A percentile compares a stretch with the other conserved stretches of the same genome.
Conservation (phyloP, 352 stramenopile genomes). For the Hyaloperonospora arabidopsidis region DNA sequence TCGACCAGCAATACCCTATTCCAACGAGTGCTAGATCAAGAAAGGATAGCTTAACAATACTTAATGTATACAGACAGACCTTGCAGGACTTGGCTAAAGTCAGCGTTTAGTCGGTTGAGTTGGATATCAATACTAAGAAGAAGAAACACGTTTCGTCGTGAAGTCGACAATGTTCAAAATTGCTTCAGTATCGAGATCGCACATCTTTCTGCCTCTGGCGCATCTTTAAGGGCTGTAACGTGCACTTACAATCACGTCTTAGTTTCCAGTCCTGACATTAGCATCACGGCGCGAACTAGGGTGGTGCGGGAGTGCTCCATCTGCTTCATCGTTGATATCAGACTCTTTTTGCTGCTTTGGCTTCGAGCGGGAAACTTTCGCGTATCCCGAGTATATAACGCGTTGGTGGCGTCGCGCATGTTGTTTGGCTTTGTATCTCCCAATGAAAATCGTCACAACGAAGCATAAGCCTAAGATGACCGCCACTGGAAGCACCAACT, state of each 20-base stretch:
- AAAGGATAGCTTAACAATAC: too few species aligned
- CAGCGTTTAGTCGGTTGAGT: too few species aligned
- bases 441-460: constrained; percentile 21
- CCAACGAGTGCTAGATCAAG: too few species aligned
- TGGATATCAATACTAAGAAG: too few species aligned
- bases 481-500: constrained; percentile 26
- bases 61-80: too few species aligned
- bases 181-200: too few species aligned
- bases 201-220: neutral
- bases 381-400: constrained; percentile 30
- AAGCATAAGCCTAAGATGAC: constrained; percentile 25
- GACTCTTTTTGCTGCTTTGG: constrained; percentile 7
- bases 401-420: constrained; percentile 19
- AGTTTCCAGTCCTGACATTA: constrained; percentile 6
- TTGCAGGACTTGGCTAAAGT: too few species aligned
- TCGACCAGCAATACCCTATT: too few species aligned
- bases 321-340: neutral
- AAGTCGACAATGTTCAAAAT: too few species aligned
- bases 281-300: constrained; percentile 5
- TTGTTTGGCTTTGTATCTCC: constrained; percentile 14
- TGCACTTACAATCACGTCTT: neutral
- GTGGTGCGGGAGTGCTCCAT: constrained; percentile 1
- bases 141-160: too few species aligned
- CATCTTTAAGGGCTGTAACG: too few species aligned
- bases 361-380: constrained; percentile 21